A percentile compares a stretch with the other conserved stretches of the same genome.
Conservation (phyloP, 768 basidiomycete genomes). For the Suillus spraguei region DNA sequence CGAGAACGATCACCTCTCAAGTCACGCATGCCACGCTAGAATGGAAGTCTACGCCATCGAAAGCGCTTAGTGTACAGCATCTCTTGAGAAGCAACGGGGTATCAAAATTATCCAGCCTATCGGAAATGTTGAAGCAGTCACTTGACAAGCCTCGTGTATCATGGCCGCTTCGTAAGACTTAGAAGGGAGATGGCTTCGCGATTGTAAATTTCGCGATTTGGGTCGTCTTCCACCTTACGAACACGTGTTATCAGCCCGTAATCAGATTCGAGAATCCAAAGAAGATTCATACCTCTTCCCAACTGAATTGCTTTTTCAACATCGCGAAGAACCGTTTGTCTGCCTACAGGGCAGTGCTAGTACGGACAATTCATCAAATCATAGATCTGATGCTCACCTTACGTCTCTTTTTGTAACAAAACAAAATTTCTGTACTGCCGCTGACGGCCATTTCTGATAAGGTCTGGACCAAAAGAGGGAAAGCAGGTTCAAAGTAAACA, state of each 20-base stretch:
- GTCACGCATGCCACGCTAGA: not conserved
- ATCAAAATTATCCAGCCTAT: not conserved
- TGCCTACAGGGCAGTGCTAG: slow-evolving; percentile 49
- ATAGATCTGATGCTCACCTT: slow-evolving; percentile 52
- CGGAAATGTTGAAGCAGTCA: not conserved
- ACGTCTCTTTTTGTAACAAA: slow-evolving; percentile 93
- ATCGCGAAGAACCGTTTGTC: slow-evolving; percentile 86
- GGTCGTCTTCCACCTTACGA: slow-evolving; percentile 63
- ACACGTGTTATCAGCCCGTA: slow-evolving; percentile 9
- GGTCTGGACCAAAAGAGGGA: slow-evolving; percentile 83
- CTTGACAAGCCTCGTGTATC: slow-evolving; percentile 3
- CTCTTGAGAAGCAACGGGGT: not conserved
- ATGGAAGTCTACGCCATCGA: not conserved
- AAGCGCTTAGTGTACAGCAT: not conserved
- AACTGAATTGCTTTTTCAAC: slow-evolving; percentile 76
- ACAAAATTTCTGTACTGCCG: slow-evolving; percentile 66
- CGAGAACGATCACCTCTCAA: not conserved
- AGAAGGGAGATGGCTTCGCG: slow-evolving; percentile 72
- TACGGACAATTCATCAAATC: slow-evolving; percentile 9
- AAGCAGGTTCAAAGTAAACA: slow-evolving; percentile 94
- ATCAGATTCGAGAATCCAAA: not conserved
- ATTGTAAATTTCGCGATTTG: slow-evolving; percentile 54
- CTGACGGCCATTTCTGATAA: slow-evolving; percentile 61
- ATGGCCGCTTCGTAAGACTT: slow-evolving; percentile 29
- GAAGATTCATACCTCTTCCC: slow-evolving; percentile 55